Evolutionary conservation across 139 green algal species (phyloP).

Genomic region (Micractinium conductrix): DNA sequence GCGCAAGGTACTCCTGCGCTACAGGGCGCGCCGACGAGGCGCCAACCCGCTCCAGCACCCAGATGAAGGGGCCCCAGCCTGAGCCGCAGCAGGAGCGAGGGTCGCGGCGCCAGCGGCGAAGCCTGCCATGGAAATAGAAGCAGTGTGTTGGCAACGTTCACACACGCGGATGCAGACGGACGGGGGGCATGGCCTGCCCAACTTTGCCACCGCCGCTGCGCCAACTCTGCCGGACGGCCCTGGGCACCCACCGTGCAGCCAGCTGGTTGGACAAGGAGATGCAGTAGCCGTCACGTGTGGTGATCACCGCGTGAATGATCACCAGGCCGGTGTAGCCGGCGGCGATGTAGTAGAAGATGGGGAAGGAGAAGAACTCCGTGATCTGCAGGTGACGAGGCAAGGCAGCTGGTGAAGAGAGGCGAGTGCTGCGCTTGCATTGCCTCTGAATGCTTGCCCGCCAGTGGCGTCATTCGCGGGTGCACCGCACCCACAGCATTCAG

Average conservation of each 20-base stretch:
- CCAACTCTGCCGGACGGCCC: too few species aligned
- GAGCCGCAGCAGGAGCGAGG: constrained; percentile 16
- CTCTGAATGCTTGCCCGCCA: too few species aligned
- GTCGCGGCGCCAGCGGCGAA: constrained; percentile 15
- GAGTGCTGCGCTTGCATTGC: too few species aligned
- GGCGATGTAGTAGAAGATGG: constrained; percentile 47
- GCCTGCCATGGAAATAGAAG: too few species aligned
- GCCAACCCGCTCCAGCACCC: constrained; percentile 45
- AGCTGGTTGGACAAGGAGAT: constrained; percentile 48
- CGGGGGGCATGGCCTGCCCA: too few species aligned
- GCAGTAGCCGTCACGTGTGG: constrained; percentile 50
- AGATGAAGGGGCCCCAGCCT: constrained; percentile 38
- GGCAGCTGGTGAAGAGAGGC: background rate
- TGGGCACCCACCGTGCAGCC: too few species aligned
- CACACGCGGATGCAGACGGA: too few species aligned
- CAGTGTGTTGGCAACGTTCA: too few species aligned
- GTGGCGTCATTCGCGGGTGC: too few species aligned
- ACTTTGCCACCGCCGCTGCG: too few species aligned
- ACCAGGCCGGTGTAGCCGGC: constrained; percentile 48
- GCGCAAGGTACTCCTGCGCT: constrained; percentile 38
- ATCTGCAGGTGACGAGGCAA: background rate
- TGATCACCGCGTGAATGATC: constrained; percentile 45
- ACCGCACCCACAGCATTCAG: too few species aligned
- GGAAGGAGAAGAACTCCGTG: constrained; percentile 24
- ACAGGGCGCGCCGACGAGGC: constrained; percentile 43